These are phyloP conservation scores for Zymoseptoria crescenta DNA, from an alignment of 2,329 filamentous ascomycete genomes.

Conservation along the genomic window DNA sequence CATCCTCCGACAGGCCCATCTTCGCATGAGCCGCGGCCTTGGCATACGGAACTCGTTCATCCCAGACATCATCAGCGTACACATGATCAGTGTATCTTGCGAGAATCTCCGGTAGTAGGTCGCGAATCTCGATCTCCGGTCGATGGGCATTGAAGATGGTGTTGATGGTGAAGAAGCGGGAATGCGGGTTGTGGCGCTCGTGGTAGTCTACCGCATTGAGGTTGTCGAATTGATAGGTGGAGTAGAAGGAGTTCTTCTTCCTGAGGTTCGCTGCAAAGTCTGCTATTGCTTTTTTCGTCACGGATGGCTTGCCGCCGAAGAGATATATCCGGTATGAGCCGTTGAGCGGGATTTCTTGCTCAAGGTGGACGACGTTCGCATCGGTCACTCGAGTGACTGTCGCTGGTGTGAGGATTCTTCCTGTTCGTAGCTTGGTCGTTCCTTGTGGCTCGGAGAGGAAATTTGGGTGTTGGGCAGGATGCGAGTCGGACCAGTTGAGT, in stretches of 20 bases:
- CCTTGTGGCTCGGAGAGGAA: slow-evolving; percentile 52
- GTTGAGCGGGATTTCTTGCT: slow-evolving; percentile 83
- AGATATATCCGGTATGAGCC: slow-evolving; percentile 81
- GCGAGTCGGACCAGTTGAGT: slow-evolving; percentile 72
- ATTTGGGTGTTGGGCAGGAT: slow-evolving; percentile 62
- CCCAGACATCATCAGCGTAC: slow-evolving; percentile 77
- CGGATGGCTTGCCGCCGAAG: slow-evolving; percentile 63
- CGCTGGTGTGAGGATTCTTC: slow-evolving; percentile 67
- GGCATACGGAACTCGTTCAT: slow-evolving; percentile 60
- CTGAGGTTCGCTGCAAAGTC: slow-evolving; percentile 62
- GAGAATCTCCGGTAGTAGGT: slow-evolving; percentile 62
- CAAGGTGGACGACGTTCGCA: slow-evolving; percentile 81
- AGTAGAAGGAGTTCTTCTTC: slow-evolving; percentile 64
- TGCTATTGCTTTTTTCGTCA: slow-evolving; percentile 54
- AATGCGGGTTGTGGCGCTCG: slow-evolving; percentile 79
- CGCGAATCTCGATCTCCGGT: slow-evolving; percentile 62
- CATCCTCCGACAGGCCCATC: slow-evolving; percentile 68
- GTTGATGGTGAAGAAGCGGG: slow-evolving; percentile 69
- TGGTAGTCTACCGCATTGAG: slow-evolving; percentile 60
- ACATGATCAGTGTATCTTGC: slow-evolving; percentile 72
- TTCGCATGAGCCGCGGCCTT: slow-evolving; percentile 74
- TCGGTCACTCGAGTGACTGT: slow-evolving; percentile 82
- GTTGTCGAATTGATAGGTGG: slow-evolving; percentile 56
- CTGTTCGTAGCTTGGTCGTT: slow-evolving; percentile 59
- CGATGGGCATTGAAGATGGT: slow-evolving; percentile 65